Base-by-base conservation (phyloP, 108 stramenopile genomes). In the Pelagomonas calceolata region DNA sequence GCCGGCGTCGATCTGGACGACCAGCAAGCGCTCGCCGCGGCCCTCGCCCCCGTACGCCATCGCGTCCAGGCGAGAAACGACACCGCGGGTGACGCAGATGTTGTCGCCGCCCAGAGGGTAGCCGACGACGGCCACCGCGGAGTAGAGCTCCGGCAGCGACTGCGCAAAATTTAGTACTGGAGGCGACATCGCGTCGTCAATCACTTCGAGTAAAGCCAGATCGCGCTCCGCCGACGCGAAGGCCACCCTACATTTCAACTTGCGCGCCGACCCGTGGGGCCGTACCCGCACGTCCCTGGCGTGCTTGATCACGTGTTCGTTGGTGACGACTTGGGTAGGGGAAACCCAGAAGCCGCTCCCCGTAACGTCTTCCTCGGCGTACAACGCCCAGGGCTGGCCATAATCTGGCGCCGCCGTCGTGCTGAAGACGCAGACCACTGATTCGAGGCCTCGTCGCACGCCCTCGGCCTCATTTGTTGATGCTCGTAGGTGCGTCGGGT, bases 1-100 rank as follows among this genome's bases (percentile, higher is more conserved):
- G 21, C 86, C 88, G n/a, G 86, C 86, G 71, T 89, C 88, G 64
- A 89, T 83, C 68, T 85, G 85, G 46, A 87, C 85, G 33, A 84
- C 82, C 46, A 89, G 66, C n/a, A 86, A 66, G 15, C 79, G 45
- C 34, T 70, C 74, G 4, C 79, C 81, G 45, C 81, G 75, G 35
- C 83, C 83, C 0, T 76, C 83, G 39, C 39, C 12, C 39, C 39
- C 39, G 68, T 85, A 86, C 30, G 80, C 82, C 43, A 81, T 82
- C 68, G 75, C 72, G 70, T 87, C 86, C 46, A 87, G 82, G 18
- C 88, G 84, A 33, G 84, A 85, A 0, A 89, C 88, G 26, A 89
- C 88, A 14, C 88, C 88, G 70, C 78, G 74, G 14, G 88, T 89
- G n/a, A 89, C 79, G 64, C 83, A 79, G 3, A 89, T 64, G n/a